Evolutionary conservation across 2,329 filamentous ascomycete genomes (phyloP), one percentile per base, ranked within the genome.

Genomic region (Colletotrichum ledebouriae): DNA sequence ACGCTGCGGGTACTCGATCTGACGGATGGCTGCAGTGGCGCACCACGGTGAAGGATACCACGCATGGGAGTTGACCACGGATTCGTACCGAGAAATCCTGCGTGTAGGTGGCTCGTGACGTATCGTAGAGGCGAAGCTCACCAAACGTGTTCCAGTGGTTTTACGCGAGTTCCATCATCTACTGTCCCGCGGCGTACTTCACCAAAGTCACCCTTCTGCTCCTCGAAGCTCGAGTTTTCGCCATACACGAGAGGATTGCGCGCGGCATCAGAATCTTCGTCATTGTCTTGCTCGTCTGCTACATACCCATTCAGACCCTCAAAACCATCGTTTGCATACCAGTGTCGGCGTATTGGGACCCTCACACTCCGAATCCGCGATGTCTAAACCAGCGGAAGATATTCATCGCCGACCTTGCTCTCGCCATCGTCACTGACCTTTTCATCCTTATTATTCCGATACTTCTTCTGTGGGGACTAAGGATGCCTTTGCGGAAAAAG

Each of bases 401-500:
- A 6, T 81, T 80, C 63, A 72, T 76, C 3, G 73, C 75, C 10
- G 79, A 80, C 47, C 72, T 76, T 1, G 68, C 73, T 12, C 65
- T 79, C 12, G 76, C 75, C 47, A 74, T 77, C 13, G 41, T 79
- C 6, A 78, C 76, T 22, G 78, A 80, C 61, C 62, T 76, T 25
- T 71, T 77, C 42, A 77, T 80, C 17, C 71, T 80, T 29, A 13
- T 78, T 9, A 59, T 81, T 6, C 79, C 78, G 3, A 71, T 79
- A 9, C 73, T 76, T 0, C 64, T 80, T 52, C 74, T 74, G 2
- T 78, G 74, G 75, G 72, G 69, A 1, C 64, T 80, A 37, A 72
- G 74, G 15, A 71, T 77, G 61, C 69, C 74, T 1, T 34, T 72
- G 20, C 56, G 53, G 3, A 77, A 76, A 64, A 80, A 78, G 67